These are phyloP conservation scores for Boletellus sp. DNA, from an alignment of 768 basidiomycete genomes.

Conservation along the genomic window DNA sequence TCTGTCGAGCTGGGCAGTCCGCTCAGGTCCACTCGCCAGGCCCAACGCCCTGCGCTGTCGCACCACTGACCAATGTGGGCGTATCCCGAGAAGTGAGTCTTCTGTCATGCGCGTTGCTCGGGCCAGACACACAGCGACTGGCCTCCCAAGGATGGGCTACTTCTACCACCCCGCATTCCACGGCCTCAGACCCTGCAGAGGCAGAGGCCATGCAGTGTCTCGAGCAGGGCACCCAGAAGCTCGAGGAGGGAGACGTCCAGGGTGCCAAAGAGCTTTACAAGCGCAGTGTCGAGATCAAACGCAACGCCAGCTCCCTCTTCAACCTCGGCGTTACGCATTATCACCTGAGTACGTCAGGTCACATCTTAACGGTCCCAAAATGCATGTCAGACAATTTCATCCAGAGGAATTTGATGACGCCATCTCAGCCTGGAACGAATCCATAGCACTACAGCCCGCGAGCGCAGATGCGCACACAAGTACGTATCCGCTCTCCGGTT, in stretches of 20 bases:
- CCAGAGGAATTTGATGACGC: slow-evolving; percentile 86
- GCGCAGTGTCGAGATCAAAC: slow-evolving; percentile 76
- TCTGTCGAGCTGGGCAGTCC: slow-evolving; percentile 23
- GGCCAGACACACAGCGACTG: background rate
- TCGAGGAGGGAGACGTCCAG: slow-evolving; percentile 84
- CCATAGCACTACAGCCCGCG: slow-evolving; percentile 73
- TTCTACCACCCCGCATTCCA: slow-evolving; percentile 78
- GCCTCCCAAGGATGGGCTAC: slow-evolving; percentile 62
- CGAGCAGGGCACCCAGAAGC: slow-evolving; percentile 77
- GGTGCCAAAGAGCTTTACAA: slow-evolving; percentile 73
- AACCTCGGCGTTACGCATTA: slow-evolving; percentile 89
- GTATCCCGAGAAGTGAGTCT: slow-evolving; percentile 28
- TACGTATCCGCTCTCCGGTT: slow-evolving; percentile 37
- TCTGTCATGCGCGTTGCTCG: slow-evolving; percentile 9
- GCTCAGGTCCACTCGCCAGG: slow-evolving; percentile 19
- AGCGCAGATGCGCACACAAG: slow-evolving; percentile 88
- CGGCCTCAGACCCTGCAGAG: slow-evolving; percentile 78
- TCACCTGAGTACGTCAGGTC: slow-evolving; percentile 65
- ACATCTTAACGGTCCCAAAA: slow-evolving; percentile 13
- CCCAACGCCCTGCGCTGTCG: slow-evolving; percentile 8
- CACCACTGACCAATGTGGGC: background rate
- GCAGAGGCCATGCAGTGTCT: slow-evolving; percentile 73
- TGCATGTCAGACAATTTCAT: slow-evolving; percentile 13
- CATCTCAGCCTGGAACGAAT: slow-evolving; percentile 83
- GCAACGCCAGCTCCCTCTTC: slow-evolving; percentile 77